These are phyloP conservation scores for Calonectria crousiana DNA, from an alignment of 2,329 filamentous ascomycete genomes.

Conservation along the genomic window DNA sequence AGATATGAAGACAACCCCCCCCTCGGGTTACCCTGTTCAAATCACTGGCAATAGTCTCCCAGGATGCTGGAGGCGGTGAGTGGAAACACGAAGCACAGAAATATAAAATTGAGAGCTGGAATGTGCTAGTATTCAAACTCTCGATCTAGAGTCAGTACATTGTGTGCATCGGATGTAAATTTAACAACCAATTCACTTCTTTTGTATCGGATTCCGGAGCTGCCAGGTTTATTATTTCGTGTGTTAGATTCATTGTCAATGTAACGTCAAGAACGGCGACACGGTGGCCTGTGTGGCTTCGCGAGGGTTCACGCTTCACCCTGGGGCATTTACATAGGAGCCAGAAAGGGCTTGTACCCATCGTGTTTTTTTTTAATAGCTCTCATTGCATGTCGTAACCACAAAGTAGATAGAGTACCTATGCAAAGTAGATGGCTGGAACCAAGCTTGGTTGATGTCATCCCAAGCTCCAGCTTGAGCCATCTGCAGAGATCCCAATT, in stretches of 20 bases:
- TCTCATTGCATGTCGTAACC: slow-evolving; percentile 25
- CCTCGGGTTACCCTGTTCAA: too few relatives aligned
- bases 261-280: background rate
- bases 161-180: background rate
- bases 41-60: background rate
- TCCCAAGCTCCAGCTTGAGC: slow-evolving; percentile 27
- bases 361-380: slow-evolving; percentile 28
- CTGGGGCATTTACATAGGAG: background rate
- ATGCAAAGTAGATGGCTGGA: slow-evolving; percentile 36
- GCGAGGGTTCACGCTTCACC: background rate
- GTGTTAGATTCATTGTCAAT: background rate
- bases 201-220: background rate
- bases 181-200: background rate
- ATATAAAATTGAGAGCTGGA: background rate
- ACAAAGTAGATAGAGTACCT: slow-evolving; percentile 21
- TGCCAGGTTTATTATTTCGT: too few relatives aligned
- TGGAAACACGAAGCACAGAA: background rate
- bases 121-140: background rate
- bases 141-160: background rate
- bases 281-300: too few relatives aligned
- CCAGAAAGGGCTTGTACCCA: background rate
- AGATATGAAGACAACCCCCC: background rate
- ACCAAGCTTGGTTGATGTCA: slow-evolving; percentile 33
- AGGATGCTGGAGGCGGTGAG: background rate
- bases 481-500: slow-evolving; percentile 35